Base-by-base conservation (phyloP, 192 early-diverging fungal genomes). In the Gorgonomyces haynaldii region DNA sequence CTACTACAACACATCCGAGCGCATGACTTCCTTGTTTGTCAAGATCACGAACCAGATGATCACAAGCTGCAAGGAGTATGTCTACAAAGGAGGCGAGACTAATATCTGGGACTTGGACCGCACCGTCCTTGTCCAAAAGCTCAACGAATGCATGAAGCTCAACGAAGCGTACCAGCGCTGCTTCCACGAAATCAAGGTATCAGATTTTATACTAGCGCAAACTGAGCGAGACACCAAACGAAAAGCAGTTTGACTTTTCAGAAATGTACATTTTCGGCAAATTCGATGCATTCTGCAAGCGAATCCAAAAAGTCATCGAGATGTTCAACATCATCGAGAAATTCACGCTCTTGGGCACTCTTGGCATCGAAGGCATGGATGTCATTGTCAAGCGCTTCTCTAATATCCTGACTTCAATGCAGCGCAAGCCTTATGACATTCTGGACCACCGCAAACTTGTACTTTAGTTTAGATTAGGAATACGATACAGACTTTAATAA, bases 201-300 rank as follows among this genome's bases (percentile, higher is more conserved):
- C 6, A 13, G 10, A 5, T 19, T 23, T 0, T 9, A 9, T 19
- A 50, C 1, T 41, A 72, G 70, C 44, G 50, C 25, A 73, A 74
- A 45, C 64, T 80, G 10, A 66, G 74, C 52, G 78, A 80, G 42
- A 72, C 69, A 3, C 76, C 76, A 3, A 42, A 57, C 13, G 78
- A 80, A 52, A 80, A 80, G 53, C 78, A 80, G 36, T 80, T 80
- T 43, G 76, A 79, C 53, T 79, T 79, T 47, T 70, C 67, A 7
- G 76, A 79, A 66, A 79, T 79, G 78, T 79, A 80, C 54, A 79
- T 80, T 52, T 80, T 80, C 50, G 78, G 78, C 24, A 80, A 80
- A 50, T 79, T 80, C 49, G 78, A 80, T 53, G 78, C 78, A 13
- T 80, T 80, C 48, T 80, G 78, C 66, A 79, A 79, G 51, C 67